Conservation (phyloP, 1,284 basidiomycete genomes). For the Cutaneotrichosporon cutaneum region DNA sequence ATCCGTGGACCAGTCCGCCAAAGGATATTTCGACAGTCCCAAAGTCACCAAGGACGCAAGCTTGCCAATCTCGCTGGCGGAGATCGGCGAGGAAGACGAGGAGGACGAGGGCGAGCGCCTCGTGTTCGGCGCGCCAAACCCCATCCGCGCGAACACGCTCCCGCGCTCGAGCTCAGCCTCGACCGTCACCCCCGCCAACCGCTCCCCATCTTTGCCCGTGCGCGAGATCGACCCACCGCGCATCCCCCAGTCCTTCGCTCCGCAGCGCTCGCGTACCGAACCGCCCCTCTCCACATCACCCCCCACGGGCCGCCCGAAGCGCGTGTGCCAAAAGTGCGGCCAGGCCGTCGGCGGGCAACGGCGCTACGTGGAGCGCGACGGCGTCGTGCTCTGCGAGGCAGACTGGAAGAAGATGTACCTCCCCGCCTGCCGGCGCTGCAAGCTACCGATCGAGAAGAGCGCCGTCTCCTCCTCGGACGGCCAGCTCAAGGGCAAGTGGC, state of each 20-base stretch:
- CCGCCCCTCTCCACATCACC: slow-evolving; percentile 3
- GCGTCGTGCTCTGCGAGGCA: slow-evolving; percentile 70
- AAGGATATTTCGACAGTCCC: background rate
- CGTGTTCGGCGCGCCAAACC: slow-evolving; percentile 10
- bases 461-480: slow-evolving; percentile 88
- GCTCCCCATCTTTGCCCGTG: background rate
- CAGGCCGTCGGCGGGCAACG: slow-evolving; percentile 67
- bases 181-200: slow-evolving; percentile 10
- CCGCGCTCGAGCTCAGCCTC: slow-evolving; percentile 23
- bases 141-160: background rate
- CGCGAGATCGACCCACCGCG: slow-evolving; percentile 15
- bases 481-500: slow-evolving; percentile 88
- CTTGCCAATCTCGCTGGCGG: slow-evolving; percentile 24
- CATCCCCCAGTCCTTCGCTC: background rate
- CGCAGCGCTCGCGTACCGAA: slow-evolving; percentile 1
- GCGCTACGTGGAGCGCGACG: slow-evolving; percentile 69
- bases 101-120: slow-evolving; percentile 34
- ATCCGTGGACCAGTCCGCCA: background rate
- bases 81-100: slow-evolving; percentile 45
- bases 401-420: slow-evolving; percentile 95
- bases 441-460: slow-evolving; percentile 77
- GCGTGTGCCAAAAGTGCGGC: slow-evolving; percentile 65
- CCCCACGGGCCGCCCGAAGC: slow-evolving; percentile 7
- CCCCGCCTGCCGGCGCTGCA: slow-evolving; percentile 78
- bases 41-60: background rate